phyloP scores from a whole-genome alignment of 179 eudicot species.

The Vitellaria paradoxa region DNA sequence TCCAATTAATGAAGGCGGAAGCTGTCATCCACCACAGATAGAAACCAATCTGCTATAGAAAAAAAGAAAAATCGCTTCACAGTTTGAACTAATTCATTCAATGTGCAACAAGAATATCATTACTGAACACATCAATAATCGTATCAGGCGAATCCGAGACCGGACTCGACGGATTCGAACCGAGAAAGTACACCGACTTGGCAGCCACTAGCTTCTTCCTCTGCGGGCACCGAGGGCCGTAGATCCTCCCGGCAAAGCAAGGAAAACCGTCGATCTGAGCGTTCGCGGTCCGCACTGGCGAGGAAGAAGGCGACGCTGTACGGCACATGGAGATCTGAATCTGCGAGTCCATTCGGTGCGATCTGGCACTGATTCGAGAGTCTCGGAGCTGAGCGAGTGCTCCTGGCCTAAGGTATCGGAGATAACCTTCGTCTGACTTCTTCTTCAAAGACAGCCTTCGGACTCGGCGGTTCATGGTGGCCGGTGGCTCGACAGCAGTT shows the following conservation, averaged over 20 bases:
- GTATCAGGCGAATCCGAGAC: constrained; percentile 18
- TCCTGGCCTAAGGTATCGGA: constrained; percentile 36
- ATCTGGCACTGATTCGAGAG: constrained; percentile 29
- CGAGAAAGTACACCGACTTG: constrained; percentile 12
- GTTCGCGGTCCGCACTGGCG: background rate
- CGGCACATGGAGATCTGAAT: constrained; percentile 26
- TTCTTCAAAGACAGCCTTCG: constrained; percentile 4
- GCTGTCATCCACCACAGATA: background rate
- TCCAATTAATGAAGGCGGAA: background rate
- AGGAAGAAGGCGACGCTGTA: constrained; percentile 1
- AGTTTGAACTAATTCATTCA: constrained; percentile 12
- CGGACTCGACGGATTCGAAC: constrained; percentile 14
- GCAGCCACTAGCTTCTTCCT: constrained; percentile 35
- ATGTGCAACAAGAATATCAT: constrained; percentile 32
- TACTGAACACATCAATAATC: constrained; percentile 23
- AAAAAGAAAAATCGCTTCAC: background rate
- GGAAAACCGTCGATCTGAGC: constrained; percentile 16
- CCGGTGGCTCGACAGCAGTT: background rate
- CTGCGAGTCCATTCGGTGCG: constrained; percentile 17
- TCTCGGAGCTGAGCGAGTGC: constrained; percentile 38
- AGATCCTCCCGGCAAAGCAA: constrained; percentile 18
- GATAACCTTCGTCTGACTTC: constrained; percentile 10
- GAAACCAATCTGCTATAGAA: constrained; percentile 14
- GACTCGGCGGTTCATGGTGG: constrained; percentile 32
- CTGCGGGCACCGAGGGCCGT: constrained; percentile 27